A percentile compares a stretch with the other conserved stretches of the same genome.
phyloP scores from a whole-genome alignment of 208 protist species.

The Trypanosoma mega region DNA sequence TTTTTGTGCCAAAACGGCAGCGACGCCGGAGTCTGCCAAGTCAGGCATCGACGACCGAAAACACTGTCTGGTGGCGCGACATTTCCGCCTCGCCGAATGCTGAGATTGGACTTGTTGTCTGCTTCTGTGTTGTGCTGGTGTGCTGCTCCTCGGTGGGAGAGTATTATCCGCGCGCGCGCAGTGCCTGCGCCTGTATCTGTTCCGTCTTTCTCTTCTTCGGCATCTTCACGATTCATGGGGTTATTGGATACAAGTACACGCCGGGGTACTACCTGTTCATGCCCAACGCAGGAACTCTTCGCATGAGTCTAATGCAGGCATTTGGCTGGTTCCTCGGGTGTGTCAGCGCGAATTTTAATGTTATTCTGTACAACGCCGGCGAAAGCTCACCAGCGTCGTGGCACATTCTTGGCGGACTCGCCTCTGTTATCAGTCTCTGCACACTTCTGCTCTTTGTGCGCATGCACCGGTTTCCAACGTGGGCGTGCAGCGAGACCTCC shows the following conservation, averaged over 20 bases:
- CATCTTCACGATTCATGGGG: constrained; percentile 27
- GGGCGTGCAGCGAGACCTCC: constrained; percentile 14
- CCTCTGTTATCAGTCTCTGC: constrained; percentile 43
- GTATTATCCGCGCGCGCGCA: constrained; percentile 32
- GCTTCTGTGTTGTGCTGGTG: constrained; percentile 36
- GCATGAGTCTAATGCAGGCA: constrained; percentile 43
- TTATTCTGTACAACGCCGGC: constrained; percentile 36
- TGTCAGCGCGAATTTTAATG: constrained; percentile 30
- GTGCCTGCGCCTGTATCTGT: constrained; percentile 33
- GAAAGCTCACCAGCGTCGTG: constrained; percentile 35
- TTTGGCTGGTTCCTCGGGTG: constrained; percentile 42
- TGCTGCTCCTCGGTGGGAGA: constrained; percentile 40
- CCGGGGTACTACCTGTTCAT: constrained; percentile 27
- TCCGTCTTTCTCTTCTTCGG: constrained; percentile 24
- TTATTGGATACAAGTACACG: constrained; percentile 20
- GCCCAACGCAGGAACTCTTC: constrained; percentile 25
- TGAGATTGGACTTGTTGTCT: constrained; percentile 38
- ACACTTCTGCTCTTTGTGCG: constrained; percentile 48
- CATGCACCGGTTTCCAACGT: constrained; percentile 27
- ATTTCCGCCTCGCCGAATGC: constrained; percentile 34
- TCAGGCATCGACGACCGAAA: background rate
- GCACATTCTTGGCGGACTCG: constrained; percentile 52
- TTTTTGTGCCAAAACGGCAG: constrained; percentile 39
- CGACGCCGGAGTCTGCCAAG: background rate
- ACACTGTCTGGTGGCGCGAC: constrained; percentile 25